Evolutionary conservation across 2,329 filamentous ascomycete species (phyloP), one percentile per base, ranked within the genome.

Genomic region (Cladorrhinum sp.): DNA sequence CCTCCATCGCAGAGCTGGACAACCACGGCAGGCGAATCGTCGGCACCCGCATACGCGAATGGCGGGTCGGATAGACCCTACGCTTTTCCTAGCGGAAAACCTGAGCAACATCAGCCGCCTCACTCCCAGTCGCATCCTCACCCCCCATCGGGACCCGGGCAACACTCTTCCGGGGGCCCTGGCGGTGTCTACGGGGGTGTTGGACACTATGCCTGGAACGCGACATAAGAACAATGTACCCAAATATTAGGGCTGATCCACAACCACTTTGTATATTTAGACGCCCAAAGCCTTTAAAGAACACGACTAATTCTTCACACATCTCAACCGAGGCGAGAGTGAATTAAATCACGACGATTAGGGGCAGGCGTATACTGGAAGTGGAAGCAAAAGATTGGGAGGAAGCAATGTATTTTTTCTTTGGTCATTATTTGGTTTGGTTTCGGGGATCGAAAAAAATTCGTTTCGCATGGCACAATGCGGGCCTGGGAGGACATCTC

Each of bases 131-230:
- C 76, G 2, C 70, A 74, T 22, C 36, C 48, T 9, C 22, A 55
- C 3, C 60, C 51, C 7, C 38, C 63, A 20, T 29, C 50, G 13
- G 51, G 57, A 1, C 45, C 53, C 20, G 53, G 53, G n/a, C 22
- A 29, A 32, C 22, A 52, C 25, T 25, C 50, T 25, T 29, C 50
- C 4, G 51, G 52, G 9, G 52, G 23, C 23, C 18, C 57, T 25
- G 50, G 59, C 38, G 38, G 22, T 22, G 53, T 54, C 23, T 81
- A 81, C 59, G 74, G 69, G 24, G 72, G 73, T 12, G 75, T 84
- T 71, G 80, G 78, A 69, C 80, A 84, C 68, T 85, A 85, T 69
- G 83, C 81, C 29, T 85, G 83, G 83, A 83, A 79, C 64, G 74
- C 78, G 55, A 81, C 78, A 59, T 82, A 64, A 67, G 7, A 4